Evolutionary conservation across 2,329 filamentous ascomycete genomes (phyloP), one percentile per base, ranked within the genome.

Genomic region (Talaromyces sp.): DNA sequence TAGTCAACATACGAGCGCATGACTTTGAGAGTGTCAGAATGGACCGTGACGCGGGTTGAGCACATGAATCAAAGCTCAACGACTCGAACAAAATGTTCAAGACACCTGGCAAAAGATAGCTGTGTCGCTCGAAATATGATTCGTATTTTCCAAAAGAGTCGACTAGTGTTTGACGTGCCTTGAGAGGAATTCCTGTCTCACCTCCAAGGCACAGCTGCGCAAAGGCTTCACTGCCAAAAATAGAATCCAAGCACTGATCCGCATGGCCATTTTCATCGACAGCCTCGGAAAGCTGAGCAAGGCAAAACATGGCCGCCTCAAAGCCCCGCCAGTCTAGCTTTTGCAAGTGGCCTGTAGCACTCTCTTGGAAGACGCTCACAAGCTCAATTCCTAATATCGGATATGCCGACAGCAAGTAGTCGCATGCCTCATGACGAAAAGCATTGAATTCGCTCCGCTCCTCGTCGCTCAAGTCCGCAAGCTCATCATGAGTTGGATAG

Each of bases 71-170:
- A 45, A 74, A 65, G 30, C 73, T 72, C 41, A 78, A 62, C 3
- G 76, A 77, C 4, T 70, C 70, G 54, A 78, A 78, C 5, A 78
- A 61, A 47, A 78, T 75, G 36, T 73, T 77, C 17, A 78, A 58
- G 9, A 75, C 70, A 22, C 68, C 63, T 1, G 75, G 68, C 30
- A 78, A 66, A 27, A 76, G 58, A 22, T 66, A 65, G 36, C 70
- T 69, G 40, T 75, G 74, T 20, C 74, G 71, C 60, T 77, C 71
- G 51, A 78, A 74, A 55, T 76, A 77, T 14, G 67, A 69, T 41
- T 75, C 70, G 50, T 75, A 77, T 54, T 72, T 71, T 20, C 73
- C 71, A 48, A 78, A 69, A 56, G 77, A 70, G 52, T 76, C 72
- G 36, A 75, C 67, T 17, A 76, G 56, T 47, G 75, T 73, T 52